Base-by-base conservation (phyloP, 2,329 filamentous ascomycete species). In the Paecilomyces dactylethromorphus region DNA sequence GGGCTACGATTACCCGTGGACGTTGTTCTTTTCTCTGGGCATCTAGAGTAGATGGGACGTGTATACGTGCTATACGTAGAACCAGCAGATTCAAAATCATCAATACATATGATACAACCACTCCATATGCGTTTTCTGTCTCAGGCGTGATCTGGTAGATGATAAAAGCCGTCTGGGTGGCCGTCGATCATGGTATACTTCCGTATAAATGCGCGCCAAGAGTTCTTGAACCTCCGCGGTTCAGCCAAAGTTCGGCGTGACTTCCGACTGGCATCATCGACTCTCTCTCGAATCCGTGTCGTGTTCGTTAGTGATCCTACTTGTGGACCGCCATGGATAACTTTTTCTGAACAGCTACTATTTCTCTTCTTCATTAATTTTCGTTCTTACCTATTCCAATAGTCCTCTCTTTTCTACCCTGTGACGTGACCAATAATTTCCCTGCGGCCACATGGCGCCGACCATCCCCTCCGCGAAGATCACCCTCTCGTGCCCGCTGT, bases 401-500 rank as follows among this genome's bases (percentile, higher is more conserved):
- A 3, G 35, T 18, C 15, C 33, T 12, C 13, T 39, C 33, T 7
- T 6, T 45, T 45, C 35, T 7, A 45, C 18, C 35, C 35, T 26
- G 35, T 45, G 35, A n/a, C 35, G 35, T 45, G 35, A 8, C 35
- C 39, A n/a, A 45, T n/a, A 45, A 18, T n/a, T 45, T 7, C 39
- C 39, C 39, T 45, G 39, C 56, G 57, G 54, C 54, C 54, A 55
- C 26, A 77, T 77, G 75, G 74, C 75, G 60, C 74, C 75, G n/a
- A 64, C 65, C 22, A 66, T 76, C 53, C 60, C 71, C 45, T 74
- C 74, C 3, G 83, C 88, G 61, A 88, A 86, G 73, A 79, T 86
- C 65, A 85, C 85, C 58, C 84, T 95, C 64, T 84, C 86, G 59
- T 97, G 93, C 74, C 92, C 92, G 54, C 84, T 96, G 60, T 96